Conservation (phyloP, 208 protist genomes). For the Crithidia mellificae region DNA sequence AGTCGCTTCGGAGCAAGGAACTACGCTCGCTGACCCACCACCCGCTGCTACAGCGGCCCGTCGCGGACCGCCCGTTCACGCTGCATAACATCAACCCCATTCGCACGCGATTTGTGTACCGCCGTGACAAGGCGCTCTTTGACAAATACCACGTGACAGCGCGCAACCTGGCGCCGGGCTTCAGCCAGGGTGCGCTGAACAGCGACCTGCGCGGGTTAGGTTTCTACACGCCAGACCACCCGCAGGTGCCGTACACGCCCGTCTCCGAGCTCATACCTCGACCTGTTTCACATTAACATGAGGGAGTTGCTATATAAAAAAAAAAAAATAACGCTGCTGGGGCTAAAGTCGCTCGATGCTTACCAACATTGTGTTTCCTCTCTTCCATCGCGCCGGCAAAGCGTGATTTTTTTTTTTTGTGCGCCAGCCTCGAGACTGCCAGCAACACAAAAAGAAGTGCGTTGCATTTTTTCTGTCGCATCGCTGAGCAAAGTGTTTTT, state of each 20-base stretch:
- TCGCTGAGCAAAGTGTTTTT: no score
- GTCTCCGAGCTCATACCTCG: slow-evolving; percentile 10
- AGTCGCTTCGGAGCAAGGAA: slow-evolving; percentile 65
- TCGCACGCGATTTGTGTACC: slow-evolving; percentile 79
- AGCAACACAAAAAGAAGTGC: no score
- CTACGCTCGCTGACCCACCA: slow-evolving; percentile 66
- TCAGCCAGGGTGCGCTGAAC: slow-evolving; percentile 71
- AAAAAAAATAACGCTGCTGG: no score
- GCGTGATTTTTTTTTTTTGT: no score
- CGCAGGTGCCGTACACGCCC: slow-evolving; percentile 68
- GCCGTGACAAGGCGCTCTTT: slow-evolving; percentile 85
- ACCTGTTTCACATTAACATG: neutral
- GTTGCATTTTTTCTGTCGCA: no score
- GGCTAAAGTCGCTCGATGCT: no score
- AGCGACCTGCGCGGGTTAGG: slow-evolving; percentile 83
- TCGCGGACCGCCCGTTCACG: slow-evolving; percentile 59
- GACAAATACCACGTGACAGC: slow-evolving; percentile 85
- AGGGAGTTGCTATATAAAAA: neutral
- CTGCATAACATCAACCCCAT: slow-evolving; percentile 70
- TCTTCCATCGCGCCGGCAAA: no score
- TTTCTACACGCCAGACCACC: slow-evolving; percentile 86
- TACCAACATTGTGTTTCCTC: no score
- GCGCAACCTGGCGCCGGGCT: slow-evolving; percentile 80
- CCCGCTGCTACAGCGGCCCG: slow-evolving; percentile 37
- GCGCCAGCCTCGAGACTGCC: no score